These are phyloP conservation scores for Arabidopsis lyrata DNA, from an alignment of 441 rosid species.

Conservation along the genomic window DNA sequence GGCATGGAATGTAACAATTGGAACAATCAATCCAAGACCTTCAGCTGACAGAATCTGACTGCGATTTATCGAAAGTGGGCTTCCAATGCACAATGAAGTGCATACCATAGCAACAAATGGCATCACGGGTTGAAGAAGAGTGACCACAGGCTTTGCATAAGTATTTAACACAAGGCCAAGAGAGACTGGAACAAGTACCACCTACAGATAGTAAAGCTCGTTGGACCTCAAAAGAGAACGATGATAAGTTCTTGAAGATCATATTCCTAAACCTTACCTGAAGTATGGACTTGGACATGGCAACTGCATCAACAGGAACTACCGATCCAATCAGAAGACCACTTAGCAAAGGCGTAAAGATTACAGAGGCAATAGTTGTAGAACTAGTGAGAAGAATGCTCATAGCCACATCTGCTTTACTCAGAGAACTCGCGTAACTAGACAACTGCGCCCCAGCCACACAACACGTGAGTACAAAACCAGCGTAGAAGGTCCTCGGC, in stretches of 20 bases:
- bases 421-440: conserved; percentile 87
- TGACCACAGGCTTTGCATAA: conserved; percentile 83
- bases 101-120: conserved; percentile 94
- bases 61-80: conserved; percentile 85
- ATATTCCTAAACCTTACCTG: conserved; percentile 57
- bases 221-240: conserved; percentile 3
- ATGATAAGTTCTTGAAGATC: background rate
- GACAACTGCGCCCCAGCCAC: conserved; percentile 95
- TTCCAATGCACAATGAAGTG: conserved; percentile 85
- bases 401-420: conserved; percentile 92
- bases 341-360: conserved; percentile 79
- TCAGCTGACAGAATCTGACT: conserved; percentile 75
- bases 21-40: conserved; percentile 77
- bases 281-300: conserved; percentile 92
- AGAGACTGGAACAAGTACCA: conserved; percentile 83
- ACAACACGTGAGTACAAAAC: conserved; percentile 87
- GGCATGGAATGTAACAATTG: conserved; percentile 79
- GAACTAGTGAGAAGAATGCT: conserved; percentile 92
- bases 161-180: conserved; percentile 87
- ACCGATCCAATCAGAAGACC: conserved; percentile 90
- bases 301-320: conserved; percentile 87
- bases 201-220: conserved; percentile 52
- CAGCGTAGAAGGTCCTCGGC: conserved; percentile 75
- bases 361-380: conserved; percentile 78
- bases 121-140: conserved; percentile 76